Conservation (phyloP, 2,329 filamentous ascomycete genomes). For the Acrodontium crateriforme region DNA sequence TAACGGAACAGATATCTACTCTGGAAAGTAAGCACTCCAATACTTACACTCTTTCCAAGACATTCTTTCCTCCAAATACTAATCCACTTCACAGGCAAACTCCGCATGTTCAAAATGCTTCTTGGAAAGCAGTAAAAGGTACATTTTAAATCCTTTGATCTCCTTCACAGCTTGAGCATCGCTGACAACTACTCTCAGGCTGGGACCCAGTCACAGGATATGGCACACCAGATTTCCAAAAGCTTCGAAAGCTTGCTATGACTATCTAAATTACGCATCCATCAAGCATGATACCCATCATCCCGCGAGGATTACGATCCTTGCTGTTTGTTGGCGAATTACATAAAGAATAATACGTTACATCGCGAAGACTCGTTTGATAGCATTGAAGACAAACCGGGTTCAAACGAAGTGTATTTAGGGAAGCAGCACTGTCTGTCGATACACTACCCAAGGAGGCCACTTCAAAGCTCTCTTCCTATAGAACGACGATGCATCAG, state of each 20-base stretch:
- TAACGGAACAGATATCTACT: constrained; percentile 18
- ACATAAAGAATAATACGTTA: neutral
- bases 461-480: no score
- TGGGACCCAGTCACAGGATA: constrained; percentile 22
- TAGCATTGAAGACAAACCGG: no score
- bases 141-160: no score
- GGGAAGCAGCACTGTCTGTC: no score
- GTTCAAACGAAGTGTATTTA: no score
- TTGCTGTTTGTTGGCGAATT: no score
- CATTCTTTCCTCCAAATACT: constrained; percentile 1
- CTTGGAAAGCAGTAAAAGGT: constrained; percentile 17
- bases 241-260: constrained; percentile 7
- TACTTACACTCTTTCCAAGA: constrained; percentile 16
- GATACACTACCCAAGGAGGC: no score
- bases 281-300: neutral
- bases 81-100: constrained; percentile 1
- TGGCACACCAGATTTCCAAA: constrained; percentile 18
- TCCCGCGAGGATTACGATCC: no score
- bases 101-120: constrained; percentile 9
- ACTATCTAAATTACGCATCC: neutral
- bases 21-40: constrained; percentile 3
- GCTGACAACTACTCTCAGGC: constrained; percentile 6
- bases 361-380: no score
- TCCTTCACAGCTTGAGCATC: no score
- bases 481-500: no score